Evolutionary conservation across 257 asterid genomes (phyloP).

Genomic region (Petunia axillaris): DNA sequence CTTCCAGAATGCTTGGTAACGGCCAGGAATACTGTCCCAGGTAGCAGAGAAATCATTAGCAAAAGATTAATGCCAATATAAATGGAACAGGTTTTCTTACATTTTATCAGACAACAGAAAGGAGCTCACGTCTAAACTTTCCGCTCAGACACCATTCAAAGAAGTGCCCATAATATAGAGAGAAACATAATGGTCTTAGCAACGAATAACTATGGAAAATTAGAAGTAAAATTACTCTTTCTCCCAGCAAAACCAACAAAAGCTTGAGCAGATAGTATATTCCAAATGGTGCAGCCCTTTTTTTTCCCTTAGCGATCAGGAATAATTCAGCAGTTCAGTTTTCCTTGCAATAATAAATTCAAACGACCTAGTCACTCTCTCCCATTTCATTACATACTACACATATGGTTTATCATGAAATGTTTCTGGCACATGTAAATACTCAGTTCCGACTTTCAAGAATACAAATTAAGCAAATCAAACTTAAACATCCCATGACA

Average conservation of each 20-base stretch:
- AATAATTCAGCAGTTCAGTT: neutral
- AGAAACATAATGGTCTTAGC: neutral
- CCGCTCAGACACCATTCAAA: neutral
- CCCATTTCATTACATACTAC: neutral
- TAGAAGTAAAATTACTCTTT: neutral
- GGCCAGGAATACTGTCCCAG: slow-evolving; percentile 38
- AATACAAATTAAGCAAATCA: neutral
- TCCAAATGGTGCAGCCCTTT: neutral
- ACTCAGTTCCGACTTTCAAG: neutral
- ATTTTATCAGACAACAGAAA: neutral
- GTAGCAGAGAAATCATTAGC: slow-evolving; percentile 6
- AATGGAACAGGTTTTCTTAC: neutral
- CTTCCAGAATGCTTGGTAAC: slow-evolving; percentile 31
- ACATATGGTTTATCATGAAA: neutral
- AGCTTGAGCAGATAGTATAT: neutral
- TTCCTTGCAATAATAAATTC: slow-evolving; percentile 2
- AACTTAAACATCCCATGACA: neutral
- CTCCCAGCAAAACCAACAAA: neutral
- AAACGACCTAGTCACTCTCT: neutral
- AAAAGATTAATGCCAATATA: neutral
- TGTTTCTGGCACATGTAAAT: neutral
- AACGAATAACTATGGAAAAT: neutral
- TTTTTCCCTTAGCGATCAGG: neutral
- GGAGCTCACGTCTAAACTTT: neutral
- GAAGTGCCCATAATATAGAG: neutral